Conservation (phyloP, 73 alveolate species). For the Paramecium biaurelia region DNA sequence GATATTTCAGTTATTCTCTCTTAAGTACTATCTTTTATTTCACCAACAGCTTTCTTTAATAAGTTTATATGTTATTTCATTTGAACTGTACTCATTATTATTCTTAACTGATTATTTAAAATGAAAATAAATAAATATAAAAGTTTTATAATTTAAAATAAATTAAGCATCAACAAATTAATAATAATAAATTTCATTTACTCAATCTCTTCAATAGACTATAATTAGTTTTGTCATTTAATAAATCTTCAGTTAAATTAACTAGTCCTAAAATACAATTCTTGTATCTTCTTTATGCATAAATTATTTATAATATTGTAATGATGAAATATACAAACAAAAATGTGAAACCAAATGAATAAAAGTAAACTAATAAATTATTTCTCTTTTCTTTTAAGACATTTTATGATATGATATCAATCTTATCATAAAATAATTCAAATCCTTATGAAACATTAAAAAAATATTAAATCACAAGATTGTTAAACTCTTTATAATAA, state of each 20-base stretch:
- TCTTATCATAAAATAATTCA: background rate
- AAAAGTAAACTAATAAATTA: background rate
- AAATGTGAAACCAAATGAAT: background rate
- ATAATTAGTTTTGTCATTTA: background rate
- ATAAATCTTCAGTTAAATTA: background rate
- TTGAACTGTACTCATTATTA: conserved; percentile 4
- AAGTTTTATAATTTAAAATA: background rate
- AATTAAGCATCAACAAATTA: background rate
- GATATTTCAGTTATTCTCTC: conserved; percentile 10
- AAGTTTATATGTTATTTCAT: background rate
- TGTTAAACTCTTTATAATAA: background rate
- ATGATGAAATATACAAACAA: background rate
- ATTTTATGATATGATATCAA: background rate
- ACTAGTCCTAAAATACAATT: background rate
- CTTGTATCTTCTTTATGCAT: background rate
- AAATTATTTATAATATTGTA: background rate
- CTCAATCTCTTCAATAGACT: background rate
- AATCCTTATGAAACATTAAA: background rate
- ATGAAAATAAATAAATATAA: background rate
- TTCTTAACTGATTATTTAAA: conserved; percentile 8
- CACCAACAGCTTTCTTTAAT: background rate
- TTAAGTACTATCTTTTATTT: background rate
- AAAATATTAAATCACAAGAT: background rate
- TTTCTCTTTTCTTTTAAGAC: background rate
- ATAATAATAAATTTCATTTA: background rate